Base-by-base conservation (phyloP, 352 stramenopile genomes). In the Globisporangium nunn region DNA sequence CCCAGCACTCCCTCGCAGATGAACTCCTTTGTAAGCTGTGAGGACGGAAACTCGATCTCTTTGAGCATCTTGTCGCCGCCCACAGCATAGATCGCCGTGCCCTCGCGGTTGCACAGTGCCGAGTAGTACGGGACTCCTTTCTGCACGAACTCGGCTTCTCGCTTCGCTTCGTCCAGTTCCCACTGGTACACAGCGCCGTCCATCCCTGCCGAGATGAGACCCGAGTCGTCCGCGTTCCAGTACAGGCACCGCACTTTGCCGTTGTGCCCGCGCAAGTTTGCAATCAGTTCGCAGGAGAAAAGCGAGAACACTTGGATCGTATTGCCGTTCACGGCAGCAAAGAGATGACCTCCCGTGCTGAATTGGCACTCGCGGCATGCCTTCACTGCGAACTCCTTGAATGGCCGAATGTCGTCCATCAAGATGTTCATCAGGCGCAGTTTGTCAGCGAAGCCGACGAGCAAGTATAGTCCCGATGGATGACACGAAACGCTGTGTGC, bases 161-260 rank as follows among this genome's bases (percentile, higher is more conserved):
- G 77, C 61, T 96, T 97, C 49, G 78, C 85, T 45, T 96, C 89
- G 44, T 96, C 88, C 33, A 97, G 69, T 50, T 97, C 81, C 93
- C 93, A 98, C 49, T 93, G 75, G 62, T 98, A 98, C 30, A 98
- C 85, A 8, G 91, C 93, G 50, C 93, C 93, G 63, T 98, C 93
- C 66, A 95, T 77, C 14, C 93, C 92, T 12, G 87, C 89, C 17
- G 81, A 94, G 40, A 98, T 73, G 18, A 98, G 62, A 7, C 72
- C 79, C 47, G 75, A 81, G 74, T 97, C 91, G 63, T 97, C 85
- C 17, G 70, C 59, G 58, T 88, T 90, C 87, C 6, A 45, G 17
- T 28, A 43, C 47, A 45, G 11, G 54, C 11, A 52, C 1, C 61
- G 68, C n/a, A 92, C 66, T 7, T 97, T 97, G 64, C 86, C 85